These are phyloP conservation scores for Silene conica DNA, from an alignment of 148 eudicot genomes.

Conservation along the genomic window DNA sequence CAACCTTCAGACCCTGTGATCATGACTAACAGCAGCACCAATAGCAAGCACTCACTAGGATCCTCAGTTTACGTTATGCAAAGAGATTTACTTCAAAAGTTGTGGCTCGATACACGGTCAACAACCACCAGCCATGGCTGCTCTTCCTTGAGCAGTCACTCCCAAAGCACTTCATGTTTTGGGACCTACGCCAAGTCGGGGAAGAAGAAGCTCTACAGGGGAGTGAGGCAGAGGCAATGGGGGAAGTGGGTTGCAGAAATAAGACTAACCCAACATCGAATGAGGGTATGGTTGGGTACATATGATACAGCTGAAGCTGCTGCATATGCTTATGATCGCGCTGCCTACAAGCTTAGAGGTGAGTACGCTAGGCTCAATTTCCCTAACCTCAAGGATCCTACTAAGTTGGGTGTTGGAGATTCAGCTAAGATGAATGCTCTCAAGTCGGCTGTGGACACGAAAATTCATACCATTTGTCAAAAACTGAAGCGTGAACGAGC, in stretches of 20 bases:
- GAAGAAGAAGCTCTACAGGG: conserved; percentile 73
- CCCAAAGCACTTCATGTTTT: conserved; percentile 16
- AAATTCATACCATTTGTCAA: conserved; percentile 70
- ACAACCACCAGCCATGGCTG: conserved; percentile 19
- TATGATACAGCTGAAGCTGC: conserved; percentile 95
- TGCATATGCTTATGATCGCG: conserved; percentile 90
- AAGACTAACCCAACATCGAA: conserved; percentile 84
- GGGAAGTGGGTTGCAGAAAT: conserved; percentile 99
- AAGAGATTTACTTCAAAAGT: conserved; percentile 57
- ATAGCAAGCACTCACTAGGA: conserved; percentile 43
- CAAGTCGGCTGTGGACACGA: conserved; percentile 64
- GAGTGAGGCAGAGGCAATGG: conserved; percentile 97
- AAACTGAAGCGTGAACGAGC: conserved; percentile 55
- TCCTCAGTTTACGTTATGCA: conserved; percentile 73
- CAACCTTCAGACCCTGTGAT: conserved; percentile 29
- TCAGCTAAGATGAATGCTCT: conserved; percentile 47
- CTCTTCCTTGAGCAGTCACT: conserved; percentile 13
- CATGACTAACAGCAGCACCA: conserved; percentile 9
- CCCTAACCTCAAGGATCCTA: conserved; percentile 56
- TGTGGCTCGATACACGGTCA: conserved; percentile 41
- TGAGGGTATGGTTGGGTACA: conserved; percentile 97
- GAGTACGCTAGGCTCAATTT: conserved; percentile 83
- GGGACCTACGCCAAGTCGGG: conserved; percentile 3
- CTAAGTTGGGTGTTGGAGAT: conserved; percentile 48
- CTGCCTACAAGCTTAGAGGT: conserved; percentile 86